These are phyloP conservation scores for Mortierella claussenii DNA, from an alignment of 192 early-diverging fungal genomes.

Conservation along the genomic window DNA sequence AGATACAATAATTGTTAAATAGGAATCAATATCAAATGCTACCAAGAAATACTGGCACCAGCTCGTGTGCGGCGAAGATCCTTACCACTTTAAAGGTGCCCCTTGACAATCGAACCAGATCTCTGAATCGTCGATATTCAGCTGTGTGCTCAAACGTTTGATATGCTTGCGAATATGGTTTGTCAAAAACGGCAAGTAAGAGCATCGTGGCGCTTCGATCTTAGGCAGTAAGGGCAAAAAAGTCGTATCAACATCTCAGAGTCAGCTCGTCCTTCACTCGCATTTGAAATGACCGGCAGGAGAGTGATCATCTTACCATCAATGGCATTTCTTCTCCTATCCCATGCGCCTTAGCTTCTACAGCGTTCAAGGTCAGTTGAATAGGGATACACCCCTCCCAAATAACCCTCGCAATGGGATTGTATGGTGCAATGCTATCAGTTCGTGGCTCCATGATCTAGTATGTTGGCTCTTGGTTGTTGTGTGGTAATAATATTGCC, in stretches of 20 bases:
- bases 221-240: slow-evolving; percentile 19
- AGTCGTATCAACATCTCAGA: too few species aligned
- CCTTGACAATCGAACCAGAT: slow-evolving; percentile 79
- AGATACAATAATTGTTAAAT: background rate
- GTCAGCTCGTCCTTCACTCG: too few species aligned
- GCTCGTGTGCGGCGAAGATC: background rate
- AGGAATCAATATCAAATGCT: background rate
- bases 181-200: slow-evolving; percentile 65
- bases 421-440: slow-evolving; percentile 8
- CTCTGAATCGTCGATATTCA: slow-evolving; percentile 47
- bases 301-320: background rate
- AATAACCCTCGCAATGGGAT: slow-evolving; percentile 39
- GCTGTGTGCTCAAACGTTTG: slow-evolving; percentile 6
- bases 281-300: too few species aligned
- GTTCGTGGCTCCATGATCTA: too few species aligned
- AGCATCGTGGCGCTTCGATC: slow-evolving; percentile 66
- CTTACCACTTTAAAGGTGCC: slow-evolving; percentile 78
- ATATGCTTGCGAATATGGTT: slow-evolving; percentile 50
- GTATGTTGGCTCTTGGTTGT: too few species aligned
- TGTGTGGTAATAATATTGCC: too few species aligned
- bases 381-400: slow-evolving; percentile 54
- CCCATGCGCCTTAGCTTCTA: background rate
- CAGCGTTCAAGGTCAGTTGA: slow-evolving; percentile 13
- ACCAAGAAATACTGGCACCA: too few species aligned
- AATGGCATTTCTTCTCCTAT: background rate